A percentile compares a stretch with the other conserved stretches of the same genome.
Conservation (phyloP, 225 moss, liverwort and hornwort species). For the Climacium dendroides region DNA sequence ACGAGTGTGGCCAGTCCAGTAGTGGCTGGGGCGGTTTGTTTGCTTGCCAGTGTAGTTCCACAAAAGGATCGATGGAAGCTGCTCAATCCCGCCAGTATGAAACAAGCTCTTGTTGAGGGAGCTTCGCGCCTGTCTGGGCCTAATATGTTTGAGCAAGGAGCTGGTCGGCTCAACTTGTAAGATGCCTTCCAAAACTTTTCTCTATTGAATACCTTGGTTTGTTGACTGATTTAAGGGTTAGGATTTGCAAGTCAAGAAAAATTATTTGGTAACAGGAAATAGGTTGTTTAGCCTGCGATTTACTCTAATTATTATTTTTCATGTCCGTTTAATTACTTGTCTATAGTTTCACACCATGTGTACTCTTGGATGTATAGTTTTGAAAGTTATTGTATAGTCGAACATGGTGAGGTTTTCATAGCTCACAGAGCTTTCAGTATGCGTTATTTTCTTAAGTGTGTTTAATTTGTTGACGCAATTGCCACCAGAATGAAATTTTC, state of each 20-base stretch:
- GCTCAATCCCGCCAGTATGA: conserved; percentile 97
- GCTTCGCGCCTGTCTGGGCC: conserved; percentile 76
- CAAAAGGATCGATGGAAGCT: conserved; percentile 65
- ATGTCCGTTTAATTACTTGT: background rate
- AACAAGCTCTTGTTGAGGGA: conserved; percentile 94
- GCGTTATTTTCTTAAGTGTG: background rate
- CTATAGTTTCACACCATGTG: background rate
- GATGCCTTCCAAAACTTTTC: background rate
- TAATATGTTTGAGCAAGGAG: conserved; percentile 97
- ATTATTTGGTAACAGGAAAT: background rate
- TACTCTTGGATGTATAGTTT: background rate
- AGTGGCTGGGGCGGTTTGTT: conserved; percentile 88
- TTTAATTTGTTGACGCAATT: background rate
- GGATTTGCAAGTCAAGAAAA: background rate
- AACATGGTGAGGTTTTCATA: background rate
- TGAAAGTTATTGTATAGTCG: background rate
- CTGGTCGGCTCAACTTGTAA: conserved; percentile 90
- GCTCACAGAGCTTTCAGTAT: background rate
- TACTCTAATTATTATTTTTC: background rate
- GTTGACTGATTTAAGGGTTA: background rate
- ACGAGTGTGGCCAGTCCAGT: conserved; percentile 98
- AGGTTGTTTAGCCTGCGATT: background rate
- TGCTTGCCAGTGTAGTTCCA: conserved; percentile 90
- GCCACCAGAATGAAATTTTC: background rate
- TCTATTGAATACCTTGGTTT: background rate